Evolutionary conservation across 2,329 filamentous ascomycete species (phyloP).

Genomic region (Fusarium miscanthi): DNA sequence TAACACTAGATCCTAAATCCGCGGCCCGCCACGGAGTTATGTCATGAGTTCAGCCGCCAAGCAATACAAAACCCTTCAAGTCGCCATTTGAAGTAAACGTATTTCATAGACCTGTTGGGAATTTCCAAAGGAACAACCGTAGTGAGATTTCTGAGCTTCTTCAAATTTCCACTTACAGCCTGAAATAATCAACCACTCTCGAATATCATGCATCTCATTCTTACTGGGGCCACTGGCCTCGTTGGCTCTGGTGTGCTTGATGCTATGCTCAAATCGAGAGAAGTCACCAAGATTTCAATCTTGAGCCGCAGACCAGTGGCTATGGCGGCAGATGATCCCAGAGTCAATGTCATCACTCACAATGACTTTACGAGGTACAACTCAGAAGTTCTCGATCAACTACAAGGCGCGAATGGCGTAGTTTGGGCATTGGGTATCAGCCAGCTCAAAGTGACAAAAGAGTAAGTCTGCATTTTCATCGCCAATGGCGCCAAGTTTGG

Average conservation of each 20-base stretch:
- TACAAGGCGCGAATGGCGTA: conserved; percentile 28
- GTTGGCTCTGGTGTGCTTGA: conserved; percentile 33
- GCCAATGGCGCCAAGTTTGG: neutral
- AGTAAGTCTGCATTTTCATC: neutral
- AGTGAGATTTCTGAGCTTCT: neutral
- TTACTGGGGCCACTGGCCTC: conserved; percentile 46
- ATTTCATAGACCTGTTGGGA: neutral
- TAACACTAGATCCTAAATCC: conserved; percentile 15
- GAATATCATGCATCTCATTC: conserved; percentile 35
- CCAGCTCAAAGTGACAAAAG: conserved; percentile 31
- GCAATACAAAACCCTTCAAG: neutral
- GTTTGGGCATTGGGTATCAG: conserved; percentile 38
- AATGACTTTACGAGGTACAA: conserved; percentile 21
- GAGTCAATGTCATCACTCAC: conserved; percentile 34
- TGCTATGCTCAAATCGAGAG: conserved; percentile 35
- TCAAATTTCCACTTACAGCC: neutral
- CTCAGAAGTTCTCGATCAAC: conserved; percentile 13
- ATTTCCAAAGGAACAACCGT: neutral
- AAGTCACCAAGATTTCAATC: conserved; percentile 35
- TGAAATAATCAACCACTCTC: too few relatives aligned
- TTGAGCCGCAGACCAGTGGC: conserved; percentile 31
- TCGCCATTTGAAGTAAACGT: neutral
- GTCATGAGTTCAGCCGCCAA: neutral
- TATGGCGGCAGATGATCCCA: conserved; percentile 19
- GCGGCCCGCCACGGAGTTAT: conserved; percentile 6